A percentile compares a stretch with the other conserved stretches of the same genome.
phyloP scores from a whole-genome alignment of 2,329 filamentous ascomycete genomes.

The Microdochium paspali region DNA sequence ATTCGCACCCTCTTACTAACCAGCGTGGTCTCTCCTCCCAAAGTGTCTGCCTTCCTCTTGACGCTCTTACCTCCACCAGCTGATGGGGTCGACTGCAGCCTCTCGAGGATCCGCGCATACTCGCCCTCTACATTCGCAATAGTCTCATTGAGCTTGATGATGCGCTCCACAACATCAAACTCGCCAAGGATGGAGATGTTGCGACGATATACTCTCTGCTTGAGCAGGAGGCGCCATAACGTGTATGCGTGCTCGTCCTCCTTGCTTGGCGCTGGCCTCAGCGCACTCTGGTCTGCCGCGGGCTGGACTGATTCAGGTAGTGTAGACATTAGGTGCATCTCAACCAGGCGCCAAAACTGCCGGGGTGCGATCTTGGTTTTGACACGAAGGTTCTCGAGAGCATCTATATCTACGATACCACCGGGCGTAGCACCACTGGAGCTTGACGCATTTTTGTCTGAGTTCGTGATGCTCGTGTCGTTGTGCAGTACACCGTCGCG shows the following conservation, averaged over 20 bases:
- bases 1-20: constrained; percentile 36
- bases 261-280: constrained; percentile 28
- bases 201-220: constrained; percentile 66
- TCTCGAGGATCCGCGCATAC: constrained; percentile 55
- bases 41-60: constrained; percentile 37
- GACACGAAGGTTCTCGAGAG: constrained; percentile 46
- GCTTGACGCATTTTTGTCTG: constrained; percentile 6
- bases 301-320: constrained; percentile 49
- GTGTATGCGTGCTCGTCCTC: constrained; percentile 53
- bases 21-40: constrained; percentile 10
- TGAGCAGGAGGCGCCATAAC: constrained; percentile 67
- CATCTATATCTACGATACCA: constrained; percentile 45
- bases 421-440: constrained; percentile 18
- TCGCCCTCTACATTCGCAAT: constrained; percentile 60
- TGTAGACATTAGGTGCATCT: constrained; percentile 63
- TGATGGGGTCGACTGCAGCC: constrained; percentile 11
- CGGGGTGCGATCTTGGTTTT: constrained; percentile 63
- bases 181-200: constrained; percentile 64
- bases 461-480: constrained; percentile 18
- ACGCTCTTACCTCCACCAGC: constrained; percentile 15
- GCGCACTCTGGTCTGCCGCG: constrained; percentile 19
- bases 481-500: constrained; percentile 26
- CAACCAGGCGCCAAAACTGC: constrained; percentile 67
- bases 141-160: constrained; percentile 63
- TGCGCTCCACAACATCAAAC: constrained; percentile 57